Base-by-base conservation (phyloP, 768 basidiomycete genomes). In the Gelatoporia subvermispora region DNA sequence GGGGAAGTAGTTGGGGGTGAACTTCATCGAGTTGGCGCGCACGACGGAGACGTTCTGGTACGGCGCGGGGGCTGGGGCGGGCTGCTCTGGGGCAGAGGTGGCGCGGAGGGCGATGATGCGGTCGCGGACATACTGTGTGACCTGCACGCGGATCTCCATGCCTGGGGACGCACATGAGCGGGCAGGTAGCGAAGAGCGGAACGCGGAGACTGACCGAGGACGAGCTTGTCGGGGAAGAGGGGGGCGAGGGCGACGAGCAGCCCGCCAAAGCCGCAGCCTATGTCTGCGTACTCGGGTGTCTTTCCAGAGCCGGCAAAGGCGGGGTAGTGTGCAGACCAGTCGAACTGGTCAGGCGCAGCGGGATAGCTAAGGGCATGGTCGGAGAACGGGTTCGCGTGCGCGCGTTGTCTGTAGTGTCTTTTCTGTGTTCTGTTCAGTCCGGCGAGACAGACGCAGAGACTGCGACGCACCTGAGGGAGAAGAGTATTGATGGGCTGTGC, bases 21-120 rank as follows among this genome's bases (percentile, higher is more conserved):
- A 97, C 70, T 98, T 98, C 94, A 97, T 97, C 41, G 93, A 88
- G 65, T 99, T 99, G 13, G 90, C 94, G 43, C 96, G 85, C 54
- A 96, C 87, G 54, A 97, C 81, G 31, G 92, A 93, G 47, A 96
- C 81, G 65, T 98, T 98, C 57, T 90, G 82, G 66, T 83, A 93
- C 37, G 79, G 76, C 2, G 76, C 68, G 1, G 72, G 61, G 11
- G 64, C 36, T 8, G 65, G 58, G 24, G 49, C 31, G 13, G 53
- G 21, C 9, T 55, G 46, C 10, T 54, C 43, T 2, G 56, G 49
- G 13, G 65, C 65, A 41, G 77, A 67, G 37, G 79, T 78, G 41
- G 87, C 72, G n/a, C 96, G 86, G 35, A 93, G 77, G n/a, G 95
- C 96, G 31, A 79, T 70, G 60, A 99, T 96, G 59, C 93, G 85